These are phyloP conservation scores for Malania oleifera DNA, from an alignment of 164 flowering plant species.

Conservation along the genomic window DNA sequence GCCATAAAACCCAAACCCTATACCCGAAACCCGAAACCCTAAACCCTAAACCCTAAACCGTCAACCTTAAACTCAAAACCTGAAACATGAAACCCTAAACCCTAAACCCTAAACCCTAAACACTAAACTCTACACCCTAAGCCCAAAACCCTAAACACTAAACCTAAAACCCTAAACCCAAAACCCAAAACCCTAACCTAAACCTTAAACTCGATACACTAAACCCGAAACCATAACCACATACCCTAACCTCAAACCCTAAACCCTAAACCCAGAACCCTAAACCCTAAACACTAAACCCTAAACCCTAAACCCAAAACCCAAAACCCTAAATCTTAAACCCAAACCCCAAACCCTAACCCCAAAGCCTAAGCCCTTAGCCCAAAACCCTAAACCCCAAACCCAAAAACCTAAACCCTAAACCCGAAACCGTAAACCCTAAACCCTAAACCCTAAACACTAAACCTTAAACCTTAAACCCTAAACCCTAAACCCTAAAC, in stretches of 20 bases:
- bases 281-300: background rate
- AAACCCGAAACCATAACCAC: background rate
- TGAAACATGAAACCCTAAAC: background rate
- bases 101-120: background rate
- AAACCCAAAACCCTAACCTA: background rate
- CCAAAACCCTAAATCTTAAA: background rate
- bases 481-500: background rate
- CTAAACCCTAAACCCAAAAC: background rate
- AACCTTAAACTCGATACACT: background rate
- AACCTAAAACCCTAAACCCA: background rate
- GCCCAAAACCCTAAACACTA: background rate
- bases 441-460: background rate
- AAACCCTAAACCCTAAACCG: background rate
- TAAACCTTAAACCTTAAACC: background rate
- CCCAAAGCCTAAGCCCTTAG: too few species aligned
- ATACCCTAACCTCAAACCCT: background rate
- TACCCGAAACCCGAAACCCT: constrained; percentile 1
- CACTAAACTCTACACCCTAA: background rate
- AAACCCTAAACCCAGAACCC: background rate
- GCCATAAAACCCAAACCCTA: background rate
- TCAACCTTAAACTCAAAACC: background rate
- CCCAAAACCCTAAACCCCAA: too few species aligned
- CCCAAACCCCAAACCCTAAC: too few species aligned
- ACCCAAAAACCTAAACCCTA: too few species aligned
- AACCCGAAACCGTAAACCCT: background rate